A percentile compares a stretch with the other conserved stretches of the same genome.
These are phyloP conservation scores for Auriculariales sp. DNA, from an alignment of 768 basidiomycete species.

Conservation along the genomic window DNA sequence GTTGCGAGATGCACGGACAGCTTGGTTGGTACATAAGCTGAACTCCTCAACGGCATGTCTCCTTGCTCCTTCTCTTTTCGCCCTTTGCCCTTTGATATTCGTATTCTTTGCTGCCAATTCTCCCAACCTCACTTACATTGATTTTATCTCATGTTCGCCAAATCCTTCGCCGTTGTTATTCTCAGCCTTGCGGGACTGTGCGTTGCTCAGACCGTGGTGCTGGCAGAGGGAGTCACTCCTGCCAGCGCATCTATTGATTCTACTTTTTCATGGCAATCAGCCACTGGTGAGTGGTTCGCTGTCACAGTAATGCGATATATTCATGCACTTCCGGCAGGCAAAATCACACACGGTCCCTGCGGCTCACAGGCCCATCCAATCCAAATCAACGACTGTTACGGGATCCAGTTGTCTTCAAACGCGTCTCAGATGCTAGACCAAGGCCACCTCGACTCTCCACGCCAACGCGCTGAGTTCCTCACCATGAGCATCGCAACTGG, in stretches of 20 bases:
- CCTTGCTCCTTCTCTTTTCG: slow-evolving; percentile 28
- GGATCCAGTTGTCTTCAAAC: slow-evolving; percentile 9
- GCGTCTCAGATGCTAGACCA: slow-evolving; percentile 9
- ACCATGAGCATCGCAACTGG: slow-evolving; percentile 7
- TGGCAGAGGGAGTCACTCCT: too few species aligned
- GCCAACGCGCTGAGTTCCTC: slow-evolving; percentile 14
- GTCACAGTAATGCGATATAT: too few species aligned
- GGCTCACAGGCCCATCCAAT: too few species aligned
- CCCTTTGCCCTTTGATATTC: slow-evolving; percentile 24
- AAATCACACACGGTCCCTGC: too few species aligned
- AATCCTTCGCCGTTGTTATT: slow-evolving; percentile 33
- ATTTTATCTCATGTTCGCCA: slow-evolving; percentile 35
- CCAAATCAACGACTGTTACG: slow-evolving; percentile 9
- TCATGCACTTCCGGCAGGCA: too few species aligned
- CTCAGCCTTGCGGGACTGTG: slow-evolving; percentile 16
- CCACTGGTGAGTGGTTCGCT: too few species aligned
- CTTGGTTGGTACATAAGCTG: too few species aligned
- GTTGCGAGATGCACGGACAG: too few species aligned
- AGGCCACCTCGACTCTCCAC: slow-evolving; percentile 5
- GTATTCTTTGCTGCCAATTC: slow-evolving; percentile 30
- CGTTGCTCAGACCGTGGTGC: background rate
- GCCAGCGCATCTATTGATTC: too few species aligned
- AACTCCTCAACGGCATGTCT: too few species aligned
- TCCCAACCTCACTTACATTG: slow-evolving; percentile 43
- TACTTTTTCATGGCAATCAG: too few species aligned